These are phyloP conservation scores for Angomonas deanei DNA, from an alignment of 208 protist genomes.

Conservation along the genomic window DNA sequence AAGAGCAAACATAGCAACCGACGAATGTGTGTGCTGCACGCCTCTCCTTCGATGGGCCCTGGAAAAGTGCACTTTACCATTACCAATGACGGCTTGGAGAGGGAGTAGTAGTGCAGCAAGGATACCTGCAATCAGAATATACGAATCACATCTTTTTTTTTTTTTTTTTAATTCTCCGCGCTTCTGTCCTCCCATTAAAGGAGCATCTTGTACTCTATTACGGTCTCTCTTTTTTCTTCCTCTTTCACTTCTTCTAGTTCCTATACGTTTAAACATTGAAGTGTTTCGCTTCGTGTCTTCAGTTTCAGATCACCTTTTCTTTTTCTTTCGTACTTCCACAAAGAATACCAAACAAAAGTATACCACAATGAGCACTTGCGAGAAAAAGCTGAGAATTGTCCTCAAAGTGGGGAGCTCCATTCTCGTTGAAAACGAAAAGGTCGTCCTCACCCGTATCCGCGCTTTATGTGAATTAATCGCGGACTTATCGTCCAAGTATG, in stretches of 20 bases:
- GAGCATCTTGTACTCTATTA: not conserved
- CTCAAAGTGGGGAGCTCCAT: constrained; percentile 70
- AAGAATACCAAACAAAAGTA: not conserved
- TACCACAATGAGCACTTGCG: constrained; percentile 5
- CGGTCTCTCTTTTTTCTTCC: not conserved
- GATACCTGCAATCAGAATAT: too few relatives aligned
- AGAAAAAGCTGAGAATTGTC: constrained; percentile 49
- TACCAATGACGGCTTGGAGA: not conserved
- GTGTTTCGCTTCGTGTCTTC: not conserved
- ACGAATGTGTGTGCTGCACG: not conserved
- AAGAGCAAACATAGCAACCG: not conserved
- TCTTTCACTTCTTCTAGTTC: constrained; percentile 1
- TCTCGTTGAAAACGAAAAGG: constrained; percentile 36
- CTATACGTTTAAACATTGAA: not conserved
- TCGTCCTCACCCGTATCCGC: constrained; percentile 36
- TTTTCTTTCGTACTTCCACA: not conserved
- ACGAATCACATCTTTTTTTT: too few relatives aligned
- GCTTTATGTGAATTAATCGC: constrained; percentile 57
- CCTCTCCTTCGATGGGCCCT: not conserved
- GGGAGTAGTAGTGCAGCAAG: too few relatives aligned
- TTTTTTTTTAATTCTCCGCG: not conserved
- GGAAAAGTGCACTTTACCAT: not conserved
- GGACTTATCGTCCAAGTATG: constrained; percentile 33
- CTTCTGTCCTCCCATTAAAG: not conserved
- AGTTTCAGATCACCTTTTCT: not conserved